Base-by-base conservation (phyloP, 805 yeast species). In the Wickerhamiella kazuoi region DNA sequence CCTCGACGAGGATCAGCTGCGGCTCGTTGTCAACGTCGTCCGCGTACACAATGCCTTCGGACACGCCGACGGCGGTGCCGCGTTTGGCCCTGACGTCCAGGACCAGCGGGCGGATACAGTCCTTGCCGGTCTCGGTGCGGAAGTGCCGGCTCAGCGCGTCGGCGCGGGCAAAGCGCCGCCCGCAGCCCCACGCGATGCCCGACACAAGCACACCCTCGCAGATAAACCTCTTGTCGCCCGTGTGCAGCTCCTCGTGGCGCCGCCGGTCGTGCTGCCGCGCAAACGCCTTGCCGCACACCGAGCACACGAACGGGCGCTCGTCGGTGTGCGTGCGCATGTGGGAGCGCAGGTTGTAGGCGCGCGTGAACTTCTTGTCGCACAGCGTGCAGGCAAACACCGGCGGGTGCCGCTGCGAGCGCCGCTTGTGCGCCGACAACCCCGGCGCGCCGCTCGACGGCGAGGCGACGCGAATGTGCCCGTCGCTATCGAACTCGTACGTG, bases 341-440 rank as follows among this genome's bases (percentile, higher is more conserved):
- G 0, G 94, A 81, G 49, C 87, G 82, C 47, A 87, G 64, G 54
- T 90, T 90, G 57, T 90, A 90, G 0, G 95, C 94, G 40, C 97
- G 63, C 2, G 97, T 87, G 55, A 87, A 87, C 36, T 76, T 63
- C 58, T 83, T 84, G 31, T 75, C 84, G 59, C 98, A 87, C 33
- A 80, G 59, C 42, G 76, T 74, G 56, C 97, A 87, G 61, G 54
- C 78, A 57, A 71, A 80, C 7, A 73, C 67, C 20, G 80, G 71
- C 0, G 87, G 87, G 51, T 76, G 76, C 44, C 76, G 78, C 49
- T 78, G 83, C 5, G 69, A 63, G 19, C 80, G 58, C 51, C 69
- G 69, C 35, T 70, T 63, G 15, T 14, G 17, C 5, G 31, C 17
- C 6, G 31, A 14, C 6, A 13, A 7, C 6, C 31, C 31, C 6